A percentile compares a stretch with the other conserved stretches of the same genome.
Conservation (phyloP, 2,329 filamentous ascomycete genomes). For the Aspergillus texensis region DNA sequence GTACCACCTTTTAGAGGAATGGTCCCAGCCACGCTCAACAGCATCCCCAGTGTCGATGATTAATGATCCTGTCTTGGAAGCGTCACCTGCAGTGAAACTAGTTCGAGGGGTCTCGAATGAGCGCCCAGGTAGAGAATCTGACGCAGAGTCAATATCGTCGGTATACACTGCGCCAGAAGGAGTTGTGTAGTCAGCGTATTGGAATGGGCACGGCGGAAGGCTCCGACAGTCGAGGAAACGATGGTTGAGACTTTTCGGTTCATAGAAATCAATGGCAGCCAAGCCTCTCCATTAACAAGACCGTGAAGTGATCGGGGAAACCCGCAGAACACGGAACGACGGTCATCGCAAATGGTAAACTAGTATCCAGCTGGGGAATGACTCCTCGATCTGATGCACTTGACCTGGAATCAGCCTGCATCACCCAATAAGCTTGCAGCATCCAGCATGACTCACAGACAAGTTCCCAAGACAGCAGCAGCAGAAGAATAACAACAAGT, state of each 20-base stretch:
- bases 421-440: background rate
- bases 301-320: background rate
- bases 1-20: constrained; percentile 1
- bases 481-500: too few relatives aligned
- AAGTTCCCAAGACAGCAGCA: background rate
- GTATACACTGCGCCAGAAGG: constrained; percentile 31
- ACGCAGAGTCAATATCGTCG: constrained; percentile 27
- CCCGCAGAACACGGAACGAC: background rate
- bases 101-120: background rate
- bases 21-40: background rate
- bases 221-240: too few relatives aligned
- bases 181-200: background rate
- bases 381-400: background rate
- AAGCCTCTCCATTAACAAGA: background rate
- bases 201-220: background rate
- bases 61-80: background rate
- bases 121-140: constrained; percentile 8
- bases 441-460: background rate
- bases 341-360: background rate
- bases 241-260: background rate
- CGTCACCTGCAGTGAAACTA: background rate
- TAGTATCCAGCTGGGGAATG: background rate
- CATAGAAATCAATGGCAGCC: background rate
- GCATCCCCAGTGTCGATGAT: background rate
- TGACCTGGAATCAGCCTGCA: background rate